Base-by-base conservation (phyloP, 139 green algal genomes). In the Volvox africanus region DNA sequence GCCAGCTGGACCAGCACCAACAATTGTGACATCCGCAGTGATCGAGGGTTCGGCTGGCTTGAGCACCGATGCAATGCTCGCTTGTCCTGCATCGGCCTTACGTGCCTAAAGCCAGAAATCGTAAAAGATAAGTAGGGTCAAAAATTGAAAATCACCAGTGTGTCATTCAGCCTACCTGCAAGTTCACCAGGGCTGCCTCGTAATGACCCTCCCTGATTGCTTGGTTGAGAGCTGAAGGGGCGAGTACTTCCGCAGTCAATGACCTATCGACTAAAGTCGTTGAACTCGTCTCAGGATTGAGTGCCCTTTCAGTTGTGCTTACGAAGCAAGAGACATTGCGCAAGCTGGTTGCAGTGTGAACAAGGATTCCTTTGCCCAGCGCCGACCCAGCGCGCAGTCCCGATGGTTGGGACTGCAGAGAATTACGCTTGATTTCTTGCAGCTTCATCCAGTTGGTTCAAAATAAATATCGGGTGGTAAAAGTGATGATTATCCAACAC, bases 1-100 rank as follows among this genome's bases (percentile, higher is more conserved):
- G 2, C 98, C 98, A 5, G 98, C 97, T 12, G 98, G 98, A 1
- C 98, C 98, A 62, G 96, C 98, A 26, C 98, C 98, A 9, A 98
- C 97, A 13, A 99, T 93, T 14, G 91, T 93, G 0, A 97, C 96
- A 87, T 99, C 97, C 6, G 86, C 62, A 13, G 61, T 83, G 5
- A 30, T 82, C 28, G 73, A 55, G 18, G 88, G 55, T 26, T 93
- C 81, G 6, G 93, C 73, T 1, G 81, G 26, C 0, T 80, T 75
- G n/a, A 98, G 93, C 1, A 93, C 89, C 17, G 65, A 76, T 1
- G 94, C 92, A 14, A 98, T 95, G 55, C 35, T 86, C 1, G 89
- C 80, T 91, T 98, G 97, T 61, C 94, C 91, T 0, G 81, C 21
- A 82, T 98, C 97, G 3, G 75, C 50, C 92, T 98, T 98, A 84